Conservation (phyloP, 2,329 filamentous ascomycete genomes). For the Aureobasidium sp. region DNA sequence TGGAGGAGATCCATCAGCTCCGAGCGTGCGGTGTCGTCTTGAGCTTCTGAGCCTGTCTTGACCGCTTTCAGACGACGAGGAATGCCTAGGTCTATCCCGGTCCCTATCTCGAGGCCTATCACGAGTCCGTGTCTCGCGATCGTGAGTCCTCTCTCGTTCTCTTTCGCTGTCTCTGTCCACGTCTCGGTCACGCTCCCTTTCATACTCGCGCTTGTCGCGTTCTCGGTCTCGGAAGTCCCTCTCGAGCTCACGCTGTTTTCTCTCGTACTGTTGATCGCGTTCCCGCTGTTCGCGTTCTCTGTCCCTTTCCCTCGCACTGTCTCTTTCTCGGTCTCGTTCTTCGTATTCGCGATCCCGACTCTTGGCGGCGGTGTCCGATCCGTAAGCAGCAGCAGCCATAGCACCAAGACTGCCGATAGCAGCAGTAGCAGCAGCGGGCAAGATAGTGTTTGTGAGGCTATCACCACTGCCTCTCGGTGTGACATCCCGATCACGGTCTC, state of each 20-base stretch:
- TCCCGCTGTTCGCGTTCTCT: slow-evolving; percentile 15
- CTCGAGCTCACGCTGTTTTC: slow-evolving; percentile 10
- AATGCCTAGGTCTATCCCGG: slow-evolving; percentile 20
- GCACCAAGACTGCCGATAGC: slow-evolving; percentile 17
- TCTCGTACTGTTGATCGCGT: slow-evolving; percentile 11
- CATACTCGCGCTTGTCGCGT: slow-evolving; percentile 19
- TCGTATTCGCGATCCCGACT: slow-evolving; percentile 17
- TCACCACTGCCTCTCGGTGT: slow-evolving; percentile 18
- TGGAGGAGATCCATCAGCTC: slow-evolving; percentile 1
- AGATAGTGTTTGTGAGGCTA: slow-evolving; percentile 16
- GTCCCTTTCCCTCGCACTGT: slow-evolving; percentile 18
- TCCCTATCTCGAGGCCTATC: slow-evolving; percentile 22
- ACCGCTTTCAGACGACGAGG: slow-evolving; percentile 14
- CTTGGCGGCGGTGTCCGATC: slow-evolving; percentile 13
- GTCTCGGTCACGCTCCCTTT: slow-evolving; percentile 22
- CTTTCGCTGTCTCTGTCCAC: slow-evolving; percentile 21
- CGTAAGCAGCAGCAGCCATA: slow-evolving; percentile 18
- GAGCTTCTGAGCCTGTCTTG: slow-evolving; percentile 8
- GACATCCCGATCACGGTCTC: slow-evolving; percentile 25
- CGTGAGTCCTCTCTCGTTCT: slow-evolving; percentile 17
- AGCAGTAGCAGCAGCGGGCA: slow-evolving; percentile 19
- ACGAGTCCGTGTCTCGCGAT: slow-evolving; percentile 20
- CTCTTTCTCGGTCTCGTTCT: slow-evolving; percentile 21
- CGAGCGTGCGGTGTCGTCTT: slow-evolving; percentile 15
- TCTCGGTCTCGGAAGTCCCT: slow-evolving; percentile 7